Base-by-base conservation (phyloP, 2,329 filamentous ascomycete genomes). In the Trichoderma koningii region DNA sequence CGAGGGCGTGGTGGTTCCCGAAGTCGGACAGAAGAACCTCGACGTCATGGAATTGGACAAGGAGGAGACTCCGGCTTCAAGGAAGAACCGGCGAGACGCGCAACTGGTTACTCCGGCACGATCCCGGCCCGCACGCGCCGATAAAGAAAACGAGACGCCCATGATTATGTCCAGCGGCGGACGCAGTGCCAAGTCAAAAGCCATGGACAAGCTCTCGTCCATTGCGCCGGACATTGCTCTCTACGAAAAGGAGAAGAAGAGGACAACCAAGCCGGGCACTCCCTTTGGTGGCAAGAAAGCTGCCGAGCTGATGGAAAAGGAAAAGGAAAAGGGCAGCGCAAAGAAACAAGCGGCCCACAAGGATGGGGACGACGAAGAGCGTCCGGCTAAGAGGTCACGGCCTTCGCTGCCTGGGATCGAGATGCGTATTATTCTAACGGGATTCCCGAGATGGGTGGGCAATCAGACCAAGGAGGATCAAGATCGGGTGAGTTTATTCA, bases 171-270 rank as follows among this genome's bases (percentile, higher is more conserved):
- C 89, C 3, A 90, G 88, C 1, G 88, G 89, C 28, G 91, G 91
- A 69, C 89, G 95, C 63, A 95, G 92, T 71, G 94, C 95, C 15
- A 99, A 98, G 75, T 88, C 90, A 47, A 89, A 90, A 72, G 95
- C 95, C 14, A 79, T 89, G n/a, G 86, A 88, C 41, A 88, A 86
- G 68, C 79, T 98, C 7, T 91, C 95, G 62, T 85, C 86, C 42
- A 81, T 94, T 65, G 93, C 91, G 0, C 85, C 89, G 0, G 95
- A 99, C 73, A 93, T 98, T 72, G 89, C 89, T 2, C 80, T 96
- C 38, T 99, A 95, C 72, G 90, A 98, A 73, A 97, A 95, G 74
- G 95, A 99, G 78, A 92, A 86, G 80, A 97, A 96, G 79, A 87
- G 95, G 21, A 76, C 79, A 7, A 73, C 74, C 67, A 86, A 83